Evolutionary conservation across 179 eudicot genomes (phyloP).

Genomic region (Patellifolia procumbens): DNA sequence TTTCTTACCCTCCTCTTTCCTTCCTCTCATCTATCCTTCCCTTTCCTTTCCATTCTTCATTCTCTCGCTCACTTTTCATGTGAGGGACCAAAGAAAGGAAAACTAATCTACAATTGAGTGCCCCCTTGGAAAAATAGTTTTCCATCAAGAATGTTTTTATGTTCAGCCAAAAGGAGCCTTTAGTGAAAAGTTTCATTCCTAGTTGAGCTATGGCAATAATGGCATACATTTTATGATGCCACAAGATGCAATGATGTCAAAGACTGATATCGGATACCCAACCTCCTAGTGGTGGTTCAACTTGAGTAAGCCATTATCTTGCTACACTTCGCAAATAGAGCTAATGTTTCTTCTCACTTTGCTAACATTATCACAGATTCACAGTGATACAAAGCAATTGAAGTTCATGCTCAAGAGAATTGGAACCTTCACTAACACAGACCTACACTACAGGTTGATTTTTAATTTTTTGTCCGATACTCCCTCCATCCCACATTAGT

Average conservation of each 20-base stretch:
- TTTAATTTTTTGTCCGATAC: neutral
- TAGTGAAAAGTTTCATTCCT: neutral
- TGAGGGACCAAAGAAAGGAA: too few species aligned
- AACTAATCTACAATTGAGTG: too few species aligned
- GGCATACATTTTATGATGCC: neutral
- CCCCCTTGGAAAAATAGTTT: too few species aligned
- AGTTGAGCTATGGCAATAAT: neutral
- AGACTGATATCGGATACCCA: neutral
- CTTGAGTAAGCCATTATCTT: neutral
- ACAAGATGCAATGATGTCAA: neutral
- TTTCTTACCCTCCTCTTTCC: too few species aligned
- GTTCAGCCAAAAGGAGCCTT: neutral
- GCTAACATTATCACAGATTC: neutral
- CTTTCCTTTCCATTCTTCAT: too few species aligned
- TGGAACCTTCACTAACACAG: neutral
- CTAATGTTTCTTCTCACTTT: neutral
- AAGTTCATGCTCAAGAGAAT: neutral
- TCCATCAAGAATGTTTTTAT: too few species aligned
- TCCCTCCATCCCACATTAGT: too few species aligned
- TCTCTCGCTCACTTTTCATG: too few species aligned
- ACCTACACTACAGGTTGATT: neutral
- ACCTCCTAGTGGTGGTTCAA: neutral
- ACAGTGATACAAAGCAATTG: neutral
- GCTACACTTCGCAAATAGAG: neutral
- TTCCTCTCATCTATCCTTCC: too few species aligned